Evolutionary conservation across 139 green algal species (phyloP), one percentile per base, ranked within the genome.

Genomic region (Tetraselmis chui): DNA sequence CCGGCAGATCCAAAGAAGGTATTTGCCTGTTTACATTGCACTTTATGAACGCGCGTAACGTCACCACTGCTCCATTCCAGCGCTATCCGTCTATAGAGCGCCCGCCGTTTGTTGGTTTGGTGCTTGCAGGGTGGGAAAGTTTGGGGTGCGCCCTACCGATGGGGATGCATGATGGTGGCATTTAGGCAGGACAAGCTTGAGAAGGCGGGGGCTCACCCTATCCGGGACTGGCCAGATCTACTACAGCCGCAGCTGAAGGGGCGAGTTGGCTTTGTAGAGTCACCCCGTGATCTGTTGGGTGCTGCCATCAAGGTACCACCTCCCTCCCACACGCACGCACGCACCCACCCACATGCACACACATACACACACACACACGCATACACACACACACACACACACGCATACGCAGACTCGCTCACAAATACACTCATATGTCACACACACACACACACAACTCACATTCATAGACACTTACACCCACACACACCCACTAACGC

Each of bases 211-310:
- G 86, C 85, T 0, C 31, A 22, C 0, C 86, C 85, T 22, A 85
- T 95, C 28, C 30, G 77, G 22, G 90, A 94, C 87, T 97, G 94
- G 94, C n/a, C 28, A 1, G 94, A 98, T 86, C 89, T 97, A 80
- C 86, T 96, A 84, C 89, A 92, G 82, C 91, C 94, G 5, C n/a
- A 76, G 24, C 84, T 97, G 5, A 75, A 75, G 23, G 89, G 91
- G 11, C 74, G 87, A 26, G 75, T 98, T 1, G 94, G 86, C 23
- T 92, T 97, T 28, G 75, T 90, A 0, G 91, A 97, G 27, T 92
- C 86, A 0, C 85, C 90, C 0, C 77, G 94, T 24, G 93, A 98
- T 79, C 85, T 98, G 76, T 67, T 98, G 11, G 94, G 89, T 2
- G 87, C 90, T 0, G 92, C 89, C 1, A 76, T 98, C 1, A 94